Percentiles rank a stretch among this genome's conserved stretches.
These are phyloP conservation scores for Macrolepiota fuliginosa DNA, from an alignment of 768 basidiomycete genomes.

Conservation along the genomic window DNA sequence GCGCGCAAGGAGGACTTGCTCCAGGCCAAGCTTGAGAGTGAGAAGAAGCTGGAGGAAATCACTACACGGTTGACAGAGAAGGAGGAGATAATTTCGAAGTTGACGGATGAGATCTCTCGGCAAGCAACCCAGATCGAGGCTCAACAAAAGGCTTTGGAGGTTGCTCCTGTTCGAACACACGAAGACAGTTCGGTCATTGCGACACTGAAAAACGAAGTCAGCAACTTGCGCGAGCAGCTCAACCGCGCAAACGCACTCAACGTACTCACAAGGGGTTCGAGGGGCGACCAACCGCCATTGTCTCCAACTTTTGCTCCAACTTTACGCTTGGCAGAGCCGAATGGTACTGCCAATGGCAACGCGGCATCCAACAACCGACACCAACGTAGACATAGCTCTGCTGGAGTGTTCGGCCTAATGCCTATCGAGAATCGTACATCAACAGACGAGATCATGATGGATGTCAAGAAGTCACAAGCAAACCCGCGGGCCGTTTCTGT, in stretches of 20 bases:
- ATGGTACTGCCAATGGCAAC: slow-evolving; percentile 38
- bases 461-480: slow-evolving; percentile 68
- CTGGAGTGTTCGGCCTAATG: slow-evolving; percentile 66
- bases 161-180: slow-evolving; percentile 58
- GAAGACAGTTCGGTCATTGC: slow-evolving; percentile 88
- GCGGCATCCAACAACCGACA: slow-evolving; percentile 44
- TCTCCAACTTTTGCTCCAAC: slow-evolving; percentile 87
- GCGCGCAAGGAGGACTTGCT: slow-evolving; percentile 73
- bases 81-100: slow-evolving; percentile 77
- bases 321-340: slow-evolving; percentile 53
- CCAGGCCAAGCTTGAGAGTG: slow-evolving; percentile 72
- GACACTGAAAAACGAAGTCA: slow-evolving; percentile 90
- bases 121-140: slow-evolving; percentile 76
- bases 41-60: slow-evolving; percentile 78
- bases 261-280: slow-evolving; percentile 71
- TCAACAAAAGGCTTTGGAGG: slow-evolving; percentile 69
- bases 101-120: slow-evolving; percentile 73
- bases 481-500: slow-evolving; percentile 88
- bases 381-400: slow-evolving; percentile 84
- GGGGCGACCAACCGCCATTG: slow-evolving; percentile 67
- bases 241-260: slow-evolving; percentile 95
- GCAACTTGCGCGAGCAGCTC: slow-evolving; percentile 90
- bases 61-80: slow-evolving; percentile 72
- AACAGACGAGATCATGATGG: slow-evolving; percentile 74
- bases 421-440: slow-evolving; percentile 68